Evolutionary conservation across 345 rosid genomes (phyloP).

Genomic region (Draba incana): DNA sequence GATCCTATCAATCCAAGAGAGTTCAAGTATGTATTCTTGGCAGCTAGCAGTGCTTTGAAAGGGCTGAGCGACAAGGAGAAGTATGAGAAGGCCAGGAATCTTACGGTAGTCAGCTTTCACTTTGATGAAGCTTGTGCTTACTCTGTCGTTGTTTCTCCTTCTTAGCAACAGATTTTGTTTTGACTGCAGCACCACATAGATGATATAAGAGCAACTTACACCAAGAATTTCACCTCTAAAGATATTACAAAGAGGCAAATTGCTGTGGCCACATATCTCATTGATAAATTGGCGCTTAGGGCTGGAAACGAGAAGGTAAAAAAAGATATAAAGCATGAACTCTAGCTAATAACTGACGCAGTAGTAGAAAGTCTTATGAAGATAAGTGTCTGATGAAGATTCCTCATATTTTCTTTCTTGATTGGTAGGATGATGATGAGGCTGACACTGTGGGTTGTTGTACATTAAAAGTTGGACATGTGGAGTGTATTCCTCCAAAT

Average conservation of each 20-base stretch:
- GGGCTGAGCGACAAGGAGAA: constrained; percentile 98
- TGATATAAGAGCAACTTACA: constrained; percentile 82
- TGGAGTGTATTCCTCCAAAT: constrained; percentile 80
- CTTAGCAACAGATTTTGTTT: constrained; percentile 3
- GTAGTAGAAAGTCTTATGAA: not conserved
- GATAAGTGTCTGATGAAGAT: too few relatives aligned
- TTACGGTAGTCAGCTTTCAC: constrained; percentile 60
- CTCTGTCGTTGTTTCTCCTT: constrained; percentile 21
- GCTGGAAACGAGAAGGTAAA: constrained; percentile 99
- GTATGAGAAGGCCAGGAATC: constrained; percentile 96
- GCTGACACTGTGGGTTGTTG: constrained; percentile 99
- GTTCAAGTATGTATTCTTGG: constrained; percentile 96
- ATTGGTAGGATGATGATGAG: constrained; percentile 94
- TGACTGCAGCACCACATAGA: constrained; percentile 69
- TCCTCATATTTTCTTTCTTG: constrained; percentile 20
- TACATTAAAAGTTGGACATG: constrained; percentile 92
- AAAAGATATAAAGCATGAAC: not conserved
- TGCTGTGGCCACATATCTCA: constrained; percentile 98
- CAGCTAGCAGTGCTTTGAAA: constrained; percentile 94
- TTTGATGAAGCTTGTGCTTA: constrained; percentile 22
- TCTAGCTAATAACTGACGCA: not conserved
- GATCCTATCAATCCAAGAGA: constrained; percentile 94
- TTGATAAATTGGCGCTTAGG: constrained; percentile 97
- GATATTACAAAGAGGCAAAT: constrained; percentile 76
- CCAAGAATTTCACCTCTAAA: constrained; percentile 75